Evolutionary conservation across 2,329 filamentous ascomycete species (phyloP).

Genomic region (Ciborinia camelliae): DNA sequence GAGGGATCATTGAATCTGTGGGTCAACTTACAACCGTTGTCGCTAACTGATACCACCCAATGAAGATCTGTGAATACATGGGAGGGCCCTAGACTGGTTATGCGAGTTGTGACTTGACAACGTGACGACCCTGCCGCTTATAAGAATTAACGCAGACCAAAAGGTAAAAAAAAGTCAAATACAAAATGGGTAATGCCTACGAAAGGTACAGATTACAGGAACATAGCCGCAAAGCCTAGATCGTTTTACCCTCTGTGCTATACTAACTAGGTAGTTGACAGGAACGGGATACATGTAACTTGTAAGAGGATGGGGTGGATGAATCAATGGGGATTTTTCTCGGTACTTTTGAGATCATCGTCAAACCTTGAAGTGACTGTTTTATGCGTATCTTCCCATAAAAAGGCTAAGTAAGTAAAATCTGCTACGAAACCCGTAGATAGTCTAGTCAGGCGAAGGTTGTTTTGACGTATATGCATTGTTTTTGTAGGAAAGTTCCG

Average conservation of each 20-base stretch:
- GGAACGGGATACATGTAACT: not conserved
- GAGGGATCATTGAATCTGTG: conserved; percentile 27
- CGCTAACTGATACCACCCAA: conserved; percentile 18
- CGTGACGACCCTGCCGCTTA: conserved; percentile 18
- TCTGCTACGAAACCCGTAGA: conserved; percentile 13
- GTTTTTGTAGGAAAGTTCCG: conserved; percentile 8
- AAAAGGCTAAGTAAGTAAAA: conserved; percentile 6
- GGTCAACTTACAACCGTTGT: conserved; percentile 21
- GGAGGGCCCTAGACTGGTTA: conserved; percentile 9
- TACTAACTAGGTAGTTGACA: not conserved
- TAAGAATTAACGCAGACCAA: conserved; percentile 7
- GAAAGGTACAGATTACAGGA: not conserved
- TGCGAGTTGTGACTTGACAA: conserved; percentile 18
- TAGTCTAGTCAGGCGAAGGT: conserved; percentile 7
- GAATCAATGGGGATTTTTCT: not conserved
- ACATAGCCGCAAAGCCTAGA: conserved; percentile 1
- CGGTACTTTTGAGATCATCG: conserved; percentile 9
- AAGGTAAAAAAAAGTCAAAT: conserved; percentile 9
- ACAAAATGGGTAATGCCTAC: not conserved
- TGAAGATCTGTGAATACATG: conserved; percentile 13
- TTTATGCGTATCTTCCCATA: conserved; percentile 3
- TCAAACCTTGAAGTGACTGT: conserved; percentile 9
- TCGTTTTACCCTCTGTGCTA: conserved; percentile 2
- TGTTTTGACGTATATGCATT: conserved; percentile 6
- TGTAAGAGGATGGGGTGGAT: conserved; percentile 1